Percentiles rank a stretch among this genome's conserved stretches.
phyloP scores from a whole-genome alignment of 495 filamentous ascomycete species.

The Talaromyces nanjingensis region DNA sequence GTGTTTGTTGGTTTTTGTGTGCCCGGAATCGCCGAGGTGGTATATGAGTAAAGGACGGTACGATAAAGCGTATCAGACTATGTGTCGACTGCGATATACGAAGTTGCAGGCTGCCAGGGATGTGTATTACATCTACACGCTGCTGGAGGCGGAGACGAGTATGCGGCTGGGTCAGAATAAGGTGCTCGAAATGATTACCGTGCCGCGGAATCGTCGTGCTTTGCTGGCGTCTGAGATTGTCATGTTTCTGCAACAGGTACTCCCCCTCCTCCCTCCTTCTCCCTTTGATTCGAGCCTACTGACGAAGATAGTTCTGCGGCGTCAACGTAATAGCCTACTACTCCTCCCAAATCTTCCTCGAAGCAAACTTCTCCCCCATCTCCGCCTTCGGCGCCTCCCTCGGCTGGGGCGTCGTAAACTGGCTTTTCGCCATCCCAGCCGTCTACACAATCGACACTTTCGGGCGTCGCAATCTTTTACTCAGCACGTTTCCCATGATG shows the following conservation, averaged over 20 bases:
- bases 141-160: conserved; percentile 59
- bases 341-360: conserved; percentile 45
- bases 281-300: background rate
- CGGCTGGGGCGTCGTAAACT: conserved; percentile 75
- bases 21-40: conserved; percentile 74
- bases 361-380: conserved; percentile 42
- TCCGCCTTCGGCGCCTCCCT: conserved; percentile 60
- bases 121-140: conserved; percentile 71
- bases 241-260: conserved; percentile 83
- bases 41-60: conserved; percentile 66
- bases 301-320: conserved; percentile 37
- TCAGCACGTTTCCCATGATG: conserved; percentile 76
- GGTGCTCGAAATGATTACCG: conserved; percentile 60
- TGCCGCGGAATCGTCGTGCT: conserved; percentile 74
- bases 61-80: conserved; percentile 56
- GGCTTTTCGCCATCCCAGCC: conserved; percentile 69
- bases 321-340: conserved; percentile 60
- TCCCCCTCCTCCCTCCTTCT: conserved; percentile 3
- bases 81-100: conserved; percentile 58
- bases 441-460: conserved; percentile 79
- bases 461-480: conserved; percentile 70
- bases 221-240: conserved; percentile 67
- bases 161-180: conserved; percentile 56
- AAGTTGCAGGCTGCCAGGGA: conserved; percentile 77
- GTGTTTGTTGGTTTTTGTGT: conserved; percentile 60